Base-by-base conservation (phyloP, 108 stramenopile species). In the Fistulifera solaris region DNA sequence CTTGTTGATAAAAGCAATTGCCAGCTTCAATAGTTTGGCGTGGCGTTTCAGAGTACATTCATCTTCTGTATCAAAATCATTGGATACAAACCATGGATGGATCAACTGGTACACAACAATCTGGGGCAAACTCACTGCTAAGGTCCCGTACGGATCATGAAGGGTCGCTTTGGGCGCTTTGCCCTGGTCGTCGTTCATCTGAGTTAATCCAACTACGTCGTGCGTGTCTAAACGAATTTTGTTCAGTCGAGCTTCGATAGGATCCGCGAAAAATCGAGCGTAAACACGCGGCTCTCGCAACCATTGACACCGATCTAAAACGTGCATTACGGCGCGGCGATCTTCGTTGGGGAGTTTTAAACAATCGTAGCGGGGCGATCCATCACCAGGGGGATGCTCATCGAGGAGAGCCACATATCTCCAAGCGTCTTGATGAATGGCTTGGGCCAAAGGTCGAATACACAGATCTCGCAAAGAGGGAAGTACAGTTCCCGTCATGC, bases 181-280 rank as follows among this genome's bases (percentile, higher is more conserved):
- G 49, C 79, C 79, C 60, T 85, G 81, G 27, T 85, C 75, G 27
- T 89, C 87, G 58, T 77, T 86, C 65, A 85, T 82, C 48, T 78
- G 85, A 5, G 91, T 89, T 53, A 88, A 58, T 2, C 86, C 87
- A 19, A 87, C 70, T 54, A 78, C 73, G 52, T 88, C 87, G n/a
- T 76, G 56, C 1, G 83, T 70, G 10, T 52, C 55, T 10, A 68
- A 60, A 43, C 87, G 59, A 4, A 85, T 71, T 62, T 26, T 48
- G 26, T 48, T 15, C 1, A 59, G 46, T 39, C 65, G 40, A 49
- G 22, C 83, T 55, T 70, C 79, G 56, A 50, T 59, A 71, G 54
- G 65, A 27, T 75, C 71, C 19, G 60, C 54, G 42, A 87, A 87
- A 65, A 94, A 89, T 18, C 87, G 79, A 2, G 80, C 77, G 58